Conservation (phyloP, 2,329 filamentous ascomycete species). For the Fusarium sp. region DNA sequence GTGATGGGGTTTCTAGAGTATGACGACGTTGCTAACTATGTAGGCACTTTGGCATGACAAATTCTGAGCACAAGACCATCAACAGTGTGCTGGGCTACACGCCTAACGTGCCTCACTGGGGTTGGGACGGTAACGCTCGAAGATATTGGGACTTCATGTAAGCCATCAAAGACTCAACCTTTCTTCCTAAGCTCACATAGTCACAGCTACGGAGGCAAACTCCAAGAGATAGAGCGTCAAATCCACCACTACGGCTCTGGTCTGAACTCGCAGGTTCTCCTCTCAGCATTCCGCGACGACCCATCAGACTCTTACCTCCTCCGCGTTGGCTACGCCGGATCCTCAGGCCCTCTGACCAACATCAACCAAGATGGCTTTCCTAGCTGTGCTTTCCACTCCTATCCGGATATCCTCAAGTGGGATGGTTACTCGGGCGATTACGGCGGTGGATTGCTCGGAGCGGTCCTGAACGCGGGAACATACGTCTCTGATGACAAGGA, state of each 20-base stretch:
- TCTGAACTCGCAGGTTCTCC: slow-evolving; percentile 66
- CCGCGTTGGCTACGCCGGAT: slow-evolving; percentile 65
- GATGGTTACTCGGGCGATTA: slow-evolving; percentile 69
- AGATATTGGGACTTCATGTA: slow-evolving; percentile 70
- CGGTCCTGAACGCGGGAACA: slow-evolving; percentile 60
- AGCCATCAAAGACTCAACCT: slow-evolving; percentile 22
- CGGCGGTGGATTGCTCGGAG: slow-evolving; percentile 64
- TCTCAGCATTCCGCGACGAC: slow-evolving; percentile 61
- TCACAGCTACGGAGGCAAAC: slow-evolving; percentile 56
- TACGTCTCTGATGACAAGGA: slow-evolving; percentile 60
- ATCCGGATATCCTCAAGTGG: slow-evolving; percentile 65
- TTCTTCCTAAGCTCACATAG: background rate
- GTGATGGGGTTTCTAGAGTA: accelerated
- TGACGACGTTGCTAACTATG: background rate
- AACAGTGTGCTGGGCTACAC: slow-evolving; percentile 66
- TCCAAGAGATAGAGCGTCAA: slow-evolving; percentile 55
- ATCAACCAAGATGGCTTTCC: slow-evolving; percentile 66
- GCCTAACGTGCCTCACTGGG: slow-evolving; percentile 69
- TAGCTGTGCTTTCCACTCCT: slow-evolving; percentile 67
- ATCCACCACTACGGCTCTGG: slow-evolving; percentile 70
- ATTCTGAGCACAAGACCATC: slow-evolving; percentile 61
- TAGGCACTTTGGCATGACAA: slow-evolving; percentile 61
- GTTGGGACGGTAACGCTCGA: slow-evolving; percentile 70
- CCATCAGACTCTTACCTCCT: slow-evolving; percentile 61
- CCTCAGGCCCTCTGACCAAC: slow-evolving; percentile 63